phyloP scores from a whole-genome alignment of 495 filamentous ascomycete genomes.

The Hypoxylon cercidicola region DNA sequence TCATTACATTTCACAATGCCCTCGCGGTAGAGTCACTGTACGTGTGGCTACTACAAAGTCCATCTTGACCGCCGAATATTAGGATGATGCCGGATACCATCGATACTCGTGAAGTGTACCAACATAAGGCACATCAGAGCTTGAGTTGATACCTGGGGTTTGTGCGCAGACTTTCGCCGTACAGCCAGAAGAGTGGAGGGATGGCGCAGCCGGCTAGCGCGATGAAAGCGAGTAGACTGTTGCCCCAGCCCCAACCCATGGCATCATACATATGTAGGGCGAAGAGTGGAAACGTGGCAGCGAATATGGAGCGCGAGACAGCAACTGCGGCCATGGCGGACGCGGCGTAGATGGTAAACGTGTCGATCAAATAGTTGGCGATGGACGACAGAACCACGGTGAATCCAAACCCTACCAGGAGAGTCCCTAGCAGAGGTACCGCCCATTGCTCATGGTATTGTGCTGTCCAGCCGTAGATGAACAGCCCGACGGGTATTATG shows the following conservation, averaged over 20 bases:
- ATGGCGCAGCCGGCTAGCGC: not conserved
- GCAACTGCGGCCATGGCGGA: slow-evolving; percentile 64
- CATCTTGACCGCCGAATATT: too few relatives aligned
- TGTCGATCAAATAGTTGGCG: slow-evolving; percentile 68
- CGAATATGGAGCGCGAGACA: slow-evolving; percentile 61
- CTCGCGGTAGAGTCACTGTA: too few relatives aligned
- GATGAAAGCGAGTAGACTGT: slow-evolving; percentile 51
- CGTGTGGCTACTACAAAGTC: too few relatives aligned
- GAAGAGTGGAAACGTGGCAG: slow-evolving; percentile 62
- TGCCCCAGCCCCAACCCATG: slow-evolving; percentile 62
- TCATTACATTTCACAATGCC: too few relatives aligned
- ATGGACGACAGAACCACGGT: slow-evolving; percentile 59
- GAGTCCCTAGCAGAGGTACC: slow-evolving; percentile 58
- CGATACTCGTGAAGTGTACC: too few relatives aligned
- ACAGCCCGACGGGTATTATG: slow-evolving; percentile 59
- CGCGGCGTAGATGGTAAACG: slow-evolving; percentile 68
- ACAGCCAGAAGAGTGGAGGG: too few relatives aligned
- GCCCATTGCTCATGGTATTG: slow-evolving; percentile 54
- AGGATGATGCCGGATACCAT: too few relatives aligned
- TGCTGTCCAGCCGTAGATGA: slow-evolving; percentile 62
- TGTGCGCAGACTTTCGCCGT: too few relatives aligned
- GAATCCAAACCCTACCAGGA: slow-evolving; percentile 56
- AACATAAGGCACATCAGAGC: too few relatives aligned
- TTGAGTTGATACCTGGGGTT: too few relatives aligned
- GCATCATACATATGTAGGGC: slow-evolving; percentile 53